phyloP scores from a whole-genome alignment of 371 early-diverging fungal genomes.

The Mortierella sp. region DNA sequence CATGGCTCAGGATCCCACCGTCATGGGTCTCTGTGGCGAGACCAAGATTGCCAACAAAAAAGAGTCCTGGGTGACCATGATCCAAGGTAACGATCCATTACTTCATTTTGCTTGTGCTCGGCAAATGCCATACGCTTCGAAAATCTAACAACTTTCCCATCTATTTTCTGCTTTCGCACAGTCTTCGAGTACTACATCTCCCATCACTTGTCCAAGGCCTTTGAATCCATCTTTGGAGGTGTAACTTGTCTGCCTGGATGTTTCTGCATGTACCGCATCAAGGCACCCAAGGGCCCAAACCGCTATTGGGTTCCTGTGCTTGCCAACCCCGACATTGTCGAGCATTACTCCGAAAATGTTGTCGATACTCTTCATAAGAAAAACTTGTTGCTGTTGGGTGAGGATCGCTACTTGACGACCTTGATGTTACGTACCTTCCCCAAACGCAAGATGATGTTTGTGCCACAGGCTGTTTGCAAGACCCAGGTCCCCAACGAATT shows the following conservation, averaged over 20 bases:
- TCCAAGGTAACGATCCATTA: conserved; percentile 74
- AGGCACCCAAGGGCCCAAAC: conserved; percentile 69
- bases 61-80: conserved; percentile 89
- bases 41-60: conserved; percentile 87
- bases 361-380: conserved; percentile 99
- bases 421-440: conserved; percentile 98
- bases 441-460: conserved; percentile 93
- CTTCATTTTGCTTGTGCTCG: neutral
- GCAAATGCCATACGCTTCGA: neutral
- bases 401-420: conserved; percentile 99
- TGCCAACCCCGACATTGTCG: conserved; percentile 92
- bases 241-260: conserved; percentile 98
- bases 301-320: conserved; percentile 90
- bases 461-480: conserved; percentile 94
- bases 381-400: conserved; percentile 98
- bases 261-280: conserved; percentile 96
- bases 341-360: conserved; percentile 93
- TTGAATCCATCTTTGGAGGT: conserved; percentile 95
- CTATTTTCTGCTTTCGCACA: conserved; percentile 50
- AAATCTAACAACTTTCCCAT: conserved; percentile 15
- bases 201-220: conserved; percentile 94
- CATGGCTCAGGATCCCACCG: conserved; percentile 82
- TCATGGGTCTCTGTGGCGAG: conserved; percentile 90
- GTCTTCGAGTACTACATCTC: conserved; percentile 97
- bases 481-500: conserved; percentile 96